These are phyloP conservation scores for Oryza glumipatula DNA, from an alignment of 176 grass and related monocot genomes.

Conservation along the genomic window DNA sequence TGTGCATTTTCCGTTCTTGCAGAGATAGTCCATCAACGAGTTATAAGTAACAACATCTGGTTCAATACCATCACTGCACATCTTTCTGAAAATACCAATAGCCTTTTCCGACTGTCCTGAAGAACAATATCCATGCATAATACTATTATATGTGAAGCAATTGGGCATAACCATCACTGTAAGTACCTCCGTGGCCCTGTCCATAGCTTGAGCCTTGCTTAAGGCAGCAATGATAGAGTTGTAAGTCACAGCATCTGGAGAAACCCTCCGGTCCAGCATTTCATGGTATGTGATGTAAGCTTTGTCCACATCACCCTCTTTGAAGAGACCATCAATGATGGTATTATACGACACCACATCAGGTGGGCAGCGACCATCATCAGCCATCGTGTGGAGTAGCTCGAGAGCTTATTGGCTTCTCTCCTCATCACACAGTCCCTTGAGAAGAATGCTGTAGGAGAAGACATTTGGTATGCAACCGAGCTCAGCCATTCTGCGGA, in stretches of 20 bases:
- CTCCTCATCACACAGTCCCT: slow-evolving; percentile 20
- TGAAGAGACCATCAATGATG: slow-evolving; percentile 32
- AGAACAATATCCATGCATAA: background rate
- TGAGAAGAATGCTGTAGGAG: background rate
- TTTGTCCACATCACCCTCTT: background rate
- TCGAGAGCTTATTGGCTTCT: slow-evolving; percentile 13
- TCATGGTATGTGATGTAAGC: background rate
- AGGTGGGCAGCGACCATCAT: background rate
- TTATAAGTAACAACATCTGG: slow-evolving; percentile 37
- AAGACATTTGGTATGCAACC: too few relatives aligned
- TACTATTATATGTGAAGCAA: background rate
- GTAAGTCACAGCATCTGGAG: background rate
- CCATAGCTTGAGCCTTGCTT: background rate
- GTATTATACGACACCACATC: slow-evolving; percentile 26
- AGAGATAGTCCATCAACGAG: slow-evolving; percentile 16
- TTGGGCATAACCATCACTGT: background rate
- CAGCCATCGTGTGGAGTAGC: slow-evolving; percentile 27
- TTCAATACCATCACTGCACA: background rate
- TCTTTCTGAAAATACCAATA: slow-evolving; percentile 15
- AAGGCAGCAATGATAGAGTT: background rate
- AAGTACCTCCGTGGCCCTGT: background rate
- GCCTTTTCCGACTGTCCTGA: background rate
- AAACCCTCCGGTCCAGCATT: background rate
- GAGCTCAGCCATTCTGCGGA: too few relatives aligned
- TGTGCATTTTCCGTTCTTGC: background rate